Evolutionary conservation across 495 filamentous ascomycete genomes (phyloP), one percentile per base, ranked within the genome.

Genomic region (Aspergillus panamensis): DNA sequence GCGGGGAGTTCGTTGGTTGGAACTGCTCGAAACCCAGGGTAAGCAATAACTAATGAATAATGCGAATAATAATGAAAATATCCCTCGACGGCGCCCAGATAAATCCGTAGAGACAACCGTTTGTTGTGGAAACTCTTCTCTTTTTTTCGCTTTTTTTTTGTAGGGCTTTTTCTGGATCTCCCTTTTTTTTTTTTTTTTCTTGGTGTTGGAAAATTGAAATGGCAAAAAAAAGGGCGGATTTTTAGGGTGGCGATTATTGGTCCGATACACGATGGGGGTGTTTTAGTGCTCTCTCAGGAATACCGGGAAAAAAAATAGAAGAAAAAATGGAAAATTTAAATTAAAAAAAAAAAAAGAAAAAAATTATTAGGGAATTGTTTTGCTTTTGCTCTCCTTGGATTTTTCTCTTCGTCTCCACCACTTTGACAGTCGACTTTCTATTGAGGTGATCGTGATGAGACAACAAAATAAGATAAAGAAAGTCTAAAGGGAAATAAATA

Each of bases 71-170:
- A 62, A 61, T 50, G 60, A 53, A 33, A 62, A 54, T 37, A 25
- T 25, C 25, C 31, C 39, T 49, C 14, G 9, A 20, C n/a, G 17
- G 20, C 17, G 17, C n/a, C 19, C 42, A 45, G 17, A 59, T 60
- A 60, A 49, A 58, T 62, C 59, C 62, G 42, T 8, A 68, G 63
- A 70, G 70, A 68, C 66, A 73, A 68, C 64, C 53, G 42, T 45
- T 49, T 45, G 42, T 35, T 49, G 51, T 60, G 51, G 57, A 40
- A 25, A 25, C 25, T 25, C 25, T 25, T 25, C 25, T 5, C 25
- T 25, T 25, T 25, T 25, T 25, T 25, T 25, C 5, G 2, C 5
- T 25, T 25, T 25, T 25, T 40, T 40, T 40, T 40, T 9, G 43
- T 58, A n/a, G 31, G 19, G 43, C 47, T 55, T 56, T 52, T 48